A percentile compares a stretch with the other conserved stretches of the same genome.
Evolutionary conservation across 2,329 filamentous ascomycete genomes (phyloP).

Genomic region (Cercospora janseana): DNA sequence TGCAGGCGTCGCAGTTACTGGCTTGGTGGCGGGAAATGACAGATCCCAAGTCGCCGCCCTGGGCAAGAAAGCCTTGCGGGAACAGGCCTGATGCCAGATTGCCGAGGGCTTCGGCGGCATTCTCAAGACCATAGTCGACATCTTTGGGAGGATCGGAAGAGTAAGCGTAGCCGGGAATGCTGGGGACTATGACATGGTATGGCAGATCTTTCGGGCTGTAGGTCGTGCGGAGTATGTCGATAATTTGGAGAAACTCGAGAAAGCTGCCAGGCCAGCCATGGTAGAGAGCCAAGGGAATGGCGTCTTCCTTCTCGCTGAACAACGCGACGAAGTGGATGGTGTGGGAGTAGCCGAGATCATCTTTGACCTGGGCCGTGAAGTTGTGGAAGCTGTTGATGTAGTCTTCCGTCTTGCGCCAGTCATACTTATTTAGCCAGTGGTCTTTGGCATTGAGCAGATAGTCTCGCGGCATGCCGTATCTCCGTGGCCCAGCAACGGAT

Average conservation of each 20-base stretch:
- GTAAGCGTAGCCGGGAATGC: slow-evolving; percentile 53
- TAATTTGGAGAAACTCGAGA: slow-evolving; percentile 37
- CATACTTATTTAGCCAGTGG: slow-evolving; percentile 37
- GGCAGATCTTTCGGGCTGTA: slow-evolving; percentile 53
- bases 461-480: slow-evolving; percentile 48
- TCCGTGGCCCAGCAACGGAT: slow-evolving; percentile 26
- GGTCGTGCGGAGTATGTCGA: slow-evolving; percentile 38
- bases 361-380: slow-evolving; percentile 24
- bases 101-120: slow-evolving; percentile 48
- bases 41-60: slow-evolving; percentile 57
- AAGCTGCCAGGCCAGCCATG: slow-evolving; percentile 43
- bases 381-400: slow-evolving; percentile 28
- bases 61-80: slow-evolving; percentile 52
- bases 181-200: slow-evolving; percentile 57
- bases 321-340: slow-evolving; percentile 55
- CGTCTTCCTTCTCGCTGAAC: slow-evolving; percentile 50
- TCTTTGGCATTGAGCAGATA: slow-evolving; percentile 47
- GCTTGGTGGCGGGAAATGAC: slow-evolving; percentile 43
- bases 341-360: slow-evolving; percentile 39
- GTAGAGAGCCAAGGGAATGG: slow-evolving; percentile 38
- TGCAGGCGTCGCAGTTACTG: slow-evolving; percentile 19
- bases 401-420: slow-evolving; percentile 37
- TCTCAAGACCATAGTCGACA: slow-evolving; percentile 43
- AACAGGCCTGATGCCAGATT: slow-evolving; percentile 53
- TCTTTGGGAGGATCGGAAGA: slow-evolving; percentile 46